Evolutionary conservation across 352 stramenopile species (phyloP).

Genomic region (Lagenidium giganteum): DNA sequence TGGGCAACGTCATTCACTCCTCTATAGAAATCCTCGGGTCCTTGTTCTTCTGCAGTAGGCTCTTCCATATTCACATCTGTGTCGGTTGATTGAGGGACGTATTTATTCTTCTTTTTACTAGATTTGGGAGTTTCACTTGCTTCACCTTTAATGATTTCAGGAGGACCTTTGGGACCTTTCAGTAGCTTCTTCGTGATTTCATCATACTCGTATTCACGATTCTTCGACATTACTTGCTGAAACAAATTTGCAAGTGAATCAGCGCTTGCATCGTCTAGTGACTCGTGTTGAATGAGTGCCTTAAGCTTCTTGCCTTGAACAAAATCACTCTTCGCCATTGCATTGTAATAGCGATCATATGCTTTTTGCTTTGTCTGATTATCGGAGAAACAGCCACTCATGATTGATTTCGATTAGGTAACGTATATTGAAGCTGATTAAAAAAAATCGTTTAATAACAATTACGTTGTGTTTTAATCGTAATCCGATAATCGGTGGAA

Average conservation of each 20-base stretch:
- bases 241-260: no score
- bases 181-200: no score
- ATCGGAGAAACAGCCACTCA: constrained; percentile 1
- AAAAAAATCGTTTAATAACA: constrained; percentile 1
- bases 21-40: background rate
- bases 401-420: background rate
- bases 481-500: no score
- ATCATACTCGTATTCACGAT: no score
- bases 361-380: constrained; percentile 12
- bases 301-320: constrained; percentile 4
- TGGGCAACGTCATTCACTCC: background rate
- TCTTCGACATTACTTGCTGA: no score
- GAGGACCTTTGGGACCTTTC: no score
- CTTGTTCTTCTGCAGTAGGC: background rate
- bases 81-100: no score
- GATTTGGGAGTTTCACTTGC: no score
- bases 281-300: constrained; percentile 5
- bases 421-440: constrained; percentile 5
- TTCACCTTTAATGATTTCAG: no score
- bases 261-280: no score
- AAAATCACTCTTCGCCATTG: background rate
- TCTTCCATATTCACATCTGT: background rate
- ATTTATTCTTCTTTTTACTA: no score
- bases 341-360: constrained; percentile 7
- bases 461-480: background rate